Percentiles rank a stretch among this genome's conserved stretches.
These are phyloP conservation scores for Evernia prunastri DNA, from an alignment of 495 filamentous ascomycete species.

Conservation along the genomic window DNA sequence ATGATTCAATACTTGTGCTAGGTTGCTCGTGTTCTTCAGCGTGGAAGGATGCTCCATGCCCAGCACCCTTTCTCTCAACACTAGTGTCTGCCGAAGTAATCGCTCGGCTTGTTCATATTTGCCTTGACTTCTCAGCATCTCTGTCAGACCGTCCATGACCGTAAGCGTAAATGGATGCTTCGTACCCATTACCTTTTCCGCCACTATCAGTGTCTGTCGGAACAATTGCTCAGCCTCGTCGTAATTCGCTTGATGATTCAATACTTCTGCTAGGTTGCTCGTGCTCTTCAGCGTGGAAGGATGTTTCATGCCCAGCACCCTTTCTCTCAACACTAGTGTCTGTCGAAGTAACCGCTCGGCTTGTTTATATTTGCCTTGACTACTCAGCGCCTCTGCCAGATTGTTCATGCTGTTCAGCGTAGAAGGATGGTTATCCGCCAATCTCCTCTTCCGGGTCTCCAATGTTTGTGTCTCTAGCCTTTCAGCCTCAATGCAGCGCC, in stretches of 20 bases:
- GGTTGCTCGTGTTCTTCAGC: slow-evolving; percentile 29
- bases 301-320: slow-evolving; percentile 30
- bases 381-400: slow-evolving; percentile 26
- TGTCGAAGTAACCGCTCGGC: slow-evolving; percentile 30
- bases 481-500: slow-evolving; percentile 33
- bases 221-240: too few species aligned
- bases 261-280: slow-evolving; percentile 24
- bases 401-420: slow-evolving; percentile 28
- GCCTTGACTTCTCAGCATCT: too few species aligned
- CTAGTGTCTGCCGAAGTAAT: too few species aligned
- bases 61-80: slow-evolving; percentile 28
- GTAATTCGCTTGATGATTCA: too few species aligned
- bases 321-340: slow-evolving; percentile 27
- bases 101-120: too few species aligned
- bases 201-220: too few species aligned
- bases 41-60: slow-evolving; percentile 28
- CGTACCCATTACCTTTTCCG: too few species aligned
- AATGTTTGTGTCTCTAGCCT: slow-evolving; percentile 26
- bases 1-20: slow-evolving; percentile 21
- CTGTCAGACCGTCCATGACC: too few species aligned
- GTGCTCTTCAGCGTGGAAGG: slow-evolving; percentile 29
- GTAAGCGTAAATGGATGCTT: too few species aligned
- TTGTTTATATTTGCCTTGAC: slow-evolving; percentile 33
- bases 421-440: slow-evolving; percentile 30
- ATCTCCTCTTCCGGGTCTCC: slow-evolving; percentile 26